Conservation (phyloP, 2,329 filamentous ascomycete species). For the Ascochyta clinopodiicola region DNA sequence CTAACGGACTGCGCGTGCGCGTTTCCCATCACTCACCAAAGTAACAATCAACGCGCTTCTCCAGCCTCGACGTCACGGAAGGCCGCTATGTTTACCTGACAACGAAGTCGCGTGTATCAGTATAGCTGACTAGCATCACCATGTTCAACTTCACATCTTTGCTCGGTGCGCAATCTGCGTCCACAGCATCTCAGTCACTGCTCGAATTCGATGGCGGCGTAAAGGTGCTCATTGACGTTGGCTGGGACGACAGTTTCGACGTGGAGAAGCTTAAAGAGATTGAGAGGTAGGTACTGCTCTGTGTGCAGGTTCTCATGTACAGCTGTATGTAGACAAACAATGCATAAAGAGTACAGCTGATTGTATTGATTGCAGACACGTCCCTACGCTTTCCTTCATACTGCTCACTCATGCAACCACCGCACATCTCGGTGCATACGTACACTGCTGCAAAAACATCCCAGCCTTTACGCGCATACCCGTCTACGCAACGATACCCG, state of each 20-base stretch:
- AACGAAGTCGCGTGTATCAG: conserved; percentile 4
- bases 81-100: conserved; percentile 10
- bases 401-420: conserved; percentile 94
- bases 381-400: conserved; percentile 89
- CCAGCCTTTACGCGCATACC: conserved; percentile 91
- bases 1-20: conserved; percentile 5
- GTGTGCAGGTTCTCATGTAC: conserved; percentile 10
- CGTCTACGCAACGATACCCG: conserved; percentile 90
- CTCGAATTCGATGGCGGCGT: conserved; percentile 95
- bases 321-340: conserved; percentile 20
- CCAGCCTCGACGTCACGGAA: background rate
- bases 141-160: conserved; percentile 98
- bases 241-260: conserved; percentile 94
- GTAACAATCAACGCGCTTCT: conserved; percentile 2
- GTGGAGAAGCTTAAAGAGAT: conserved; percentile 81
- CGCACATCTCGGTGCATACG: conserved; percentile 89
- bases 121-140: conserved; percentile 17
- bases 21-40: background rate
- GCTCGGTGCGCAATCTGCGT: conserved; percentile 87
- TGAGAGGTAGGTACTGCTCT: conserved; percentile 71
- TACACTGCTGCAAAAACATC: conserved; percentile 96
- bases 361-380: conserved; percentile 65
- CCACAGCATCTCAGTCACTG: conserved; percentile 89
- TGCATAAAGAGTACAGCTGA: conserved; percentile 28
- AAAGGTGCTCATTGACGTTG: conserved; percentile 92